These are phyloP conservation scores for Jasminum sambac DNA, from an alignment of 257 asterid species.

Conservation along the genomic window DNA sequence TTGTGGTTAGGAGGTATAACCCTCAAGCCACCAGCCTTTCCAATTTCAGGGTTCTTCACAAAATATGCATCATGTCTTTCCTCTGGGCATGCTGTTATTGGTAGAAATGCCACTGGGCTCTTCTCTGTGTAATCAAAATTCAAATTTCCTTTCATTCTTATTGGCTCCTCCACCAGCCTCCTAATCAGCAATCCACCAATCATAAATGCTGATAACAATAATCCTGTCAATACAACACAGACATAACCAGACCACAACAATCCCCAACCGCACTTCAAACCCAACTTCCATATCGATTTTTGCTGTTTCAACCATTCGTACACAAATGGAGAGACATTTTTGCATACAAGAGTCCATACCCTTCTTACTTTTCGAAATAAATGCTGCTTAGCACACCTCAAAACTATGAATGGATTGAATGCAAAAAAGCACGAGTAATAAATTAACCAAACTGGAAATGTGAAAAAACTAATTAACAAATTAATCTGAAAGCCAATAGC, in stretches of 20 bases:
- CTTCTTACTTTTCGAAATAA: slow-evolving; percentile 31
- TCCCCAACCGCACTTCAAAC: slow-evolving; percentile 86
- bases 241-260: slow-evolving; percentile 82
- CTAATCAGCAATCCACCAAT: slow-evolving; percentile 61
- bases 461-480: slow-evolving; percentile 40
- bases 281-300: slow-evolving; percentile 59
- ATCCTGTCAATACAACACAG: slow-evolving; percentile 60
- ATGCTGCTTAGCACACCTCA: slow-evolving; percentile 38
- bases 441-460: slow-evolving; percentile 47
- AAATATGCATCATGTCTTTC: slow-evolving; percentile 36
- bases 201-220: slow-evolving; percentile 66
- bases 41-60: slow-evolving; percentile 39
- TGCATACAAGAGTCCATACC: slow-evolving; percentile 36
- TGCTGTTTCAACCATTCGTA: slow-evolving; percentile 63
- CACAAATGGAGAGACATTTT: slow-evolving; percentile 30
- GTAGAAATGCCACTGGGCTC: slow-evolving; percentile 80
- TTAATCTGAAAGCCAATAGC: slow-evolving; percentile 54
- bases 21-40: slow-evolving; percentile 42
- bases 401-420: slow-evolving; percentile 62
- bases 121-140: slow-evolving; percentile 86
- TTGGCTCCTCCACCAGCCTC: slow-evolving; percentile 70
- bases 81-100: slow-evolving; percentile 39
- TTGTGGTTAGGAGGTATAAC: slow-evolving; percentile 65
- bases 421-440: slow-evolving; percentile 60
- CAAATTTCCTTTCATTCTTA: slow-evolving; percentile 55